These are phyloP conservation scores for Candida taoyuanica DNA, from an alignment of 805 yeast genomes.

Conservation along the genomic window DNA sequence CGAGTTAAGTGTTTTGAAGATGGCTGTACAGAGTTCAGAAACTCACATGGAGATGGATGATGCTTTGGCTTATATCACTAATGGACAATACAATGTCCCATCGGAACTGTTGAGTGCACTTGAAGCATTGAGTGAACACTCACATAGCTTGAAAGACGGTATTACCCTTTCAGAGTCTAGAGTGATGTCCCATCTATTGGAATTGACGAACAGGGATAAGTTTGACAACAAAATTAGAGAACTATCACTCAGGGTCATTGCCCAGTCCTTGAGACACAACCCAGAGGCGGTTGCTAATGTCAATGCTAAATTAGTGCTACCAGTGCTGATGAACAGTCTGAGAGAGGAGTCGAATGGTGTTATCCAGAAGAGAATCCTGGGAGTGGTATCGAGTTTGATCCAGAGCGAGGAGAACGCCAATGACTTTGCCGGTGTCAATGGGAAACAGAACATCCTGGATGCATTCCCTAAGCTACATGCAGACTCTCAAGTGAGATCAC, in stretches of 20 bases:
- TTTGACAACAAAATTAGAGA: slow-evolving; percentile 36
- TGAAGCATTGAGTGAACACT: slow-evolving; percentile 48
- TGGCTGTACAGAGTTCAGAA: slow-evolving; percentile 19
- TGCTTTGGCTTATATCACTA: slow-evolving; percentile 9
- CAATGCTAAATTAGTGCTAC: slow-evolving; percentile 12
- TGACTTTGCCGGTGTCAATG: slow-evolving; percentile 17
- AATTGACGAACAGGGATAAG: slow-evolving; percentile 27
- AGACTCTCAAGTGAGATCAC: slow-evolving; percentile 34
- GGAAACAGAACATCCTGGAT: slow-evolving; percentile 24
- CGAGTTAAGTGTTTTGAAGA: slow-evolving; percentile 21
- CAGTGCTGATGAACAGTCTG: slow-evolving; percentile 10
- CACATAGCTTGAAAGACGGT: slow-evolving; percentile 67
- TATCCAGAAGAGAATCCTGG: slow-evolving; percentile 44
- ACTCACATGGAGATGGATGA: slow-evolving; percentile 19
- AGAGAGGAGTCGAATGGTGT: slow-evolving; percentile 26
- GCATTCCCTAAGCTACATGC: slow-evolving; percentile 21
- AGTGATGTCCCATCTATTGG: slow-evolving; percentile 26
- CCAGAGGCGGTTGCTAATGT: slow-evolving; percentile 48
- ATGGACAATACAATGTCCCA: slow-evolving; percentile 1
- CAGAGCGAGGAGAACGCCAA: slow-evolving; percentile 32
- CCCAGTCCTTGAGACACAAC: slow-evolving; percentile 71
- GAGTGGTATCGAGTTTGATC: slow-evolving; percentile 45
- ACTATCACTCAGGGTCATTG: slow-evolving; percentile 52
- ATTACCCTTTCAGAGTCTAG: slow-evolving; percentile 35
- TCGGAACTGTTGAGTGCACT: slow-evolving; percentile 21